phyloP scores from a whole-genome alignment of 805 yeast genomes.

The Metschnikowia sp. region DNA sequence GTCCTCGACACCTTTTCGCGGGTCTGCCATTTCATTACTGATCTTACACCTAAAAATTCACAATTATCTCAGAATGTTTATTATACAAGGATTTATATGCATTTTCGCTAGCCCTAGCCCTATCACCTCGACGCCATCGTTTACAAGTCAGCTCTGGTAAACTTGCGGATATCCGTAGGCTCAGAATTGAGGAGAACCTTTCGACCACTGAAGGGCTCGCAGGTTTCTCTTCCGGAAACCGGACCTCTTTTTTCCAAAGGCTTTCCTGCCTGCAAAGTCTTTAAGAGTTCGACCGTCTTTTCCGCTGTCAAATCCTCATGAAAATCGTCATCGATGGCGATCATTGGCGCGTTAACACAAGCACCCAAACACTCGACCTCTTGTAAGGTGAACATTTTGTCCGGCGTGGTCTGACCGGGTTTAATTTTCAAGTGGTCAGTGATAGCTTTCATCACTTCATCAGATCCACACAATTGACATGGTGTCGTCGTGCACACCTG shows the following conservation, averaged over 20 bases:
- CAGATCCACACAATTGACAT: constrained; percentile 81
- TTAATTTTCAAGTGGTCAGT: constrained; percentile 56
- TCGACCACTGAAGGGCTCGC: constrained; percentile 75
- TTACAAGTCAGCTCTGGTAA: constrained; percentile 71
- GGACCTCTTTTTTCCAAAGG: constrained; percentile 63
- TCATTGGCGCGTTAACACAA: constrained; percentile 88
- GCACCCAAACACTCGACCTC: constrained; percentile 93
- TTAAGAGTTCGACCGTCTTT: constrained; percentile 56
- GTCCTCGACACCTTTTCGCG: no score
- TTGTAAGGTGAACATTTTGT: constrained; percentile 72
- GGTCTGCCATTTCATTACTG: neutral
- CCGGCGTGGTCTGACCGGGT: constrained; percentile 76
- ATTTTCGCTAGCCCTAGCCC: neutral
- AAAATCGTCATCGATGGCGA: constrained; percentile 79
- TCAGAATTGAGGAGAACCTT: constrained; percentile 57
- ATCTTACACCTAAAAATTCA: neutral
- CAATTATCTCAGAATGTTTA: neutral
- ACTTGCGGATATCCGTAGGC: constrained; percentile 65
- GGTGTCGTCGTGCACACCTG: constrained; percentile 91
- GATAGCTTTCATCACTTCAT: constrained; percentile 71
- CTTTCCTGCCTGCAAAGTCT: constrained; percentile 62
- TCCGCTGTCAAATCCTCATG: constrained; percentile 78
- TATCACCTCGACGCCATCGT: neutral
- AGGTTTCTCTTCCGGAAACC: constrained; percentile 59
- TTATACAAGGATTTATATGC: constrained; percentile 7